Evolutionary conservation across 2,329 filamentous ascomycete species (phyloP), one percentile per base, ranked within the genome.

Genomic region (Fusarium gaditjirri): DNA sequence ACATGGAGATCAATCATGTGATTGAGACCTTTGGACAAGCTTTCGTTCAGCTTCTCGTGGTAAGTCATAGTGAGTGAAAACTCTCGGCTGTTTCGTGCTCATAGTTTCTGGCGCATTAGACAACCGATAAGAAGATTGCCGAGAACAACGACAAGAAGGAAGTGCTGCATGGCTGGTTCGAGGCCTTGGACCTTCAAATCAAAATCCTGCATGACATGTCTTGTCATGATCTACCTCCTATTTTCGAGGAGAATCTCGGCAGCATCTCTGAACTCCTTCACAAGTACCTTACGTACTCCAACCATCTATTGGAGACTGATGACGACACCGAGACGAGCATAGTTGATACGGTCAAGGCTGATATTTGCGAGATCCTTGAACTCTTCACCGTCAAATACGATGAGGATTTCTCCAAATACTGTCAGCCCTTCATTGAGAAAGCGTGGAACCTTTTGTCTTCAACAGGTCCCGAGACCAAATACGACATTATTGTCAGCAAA

Each of bases 181-280:
- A 93, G 72, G 94, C 94, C 6, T 87, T 99, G 71, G 95, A 95
- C 80, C 87, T 98, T 57, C 90, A 97, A 75, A 87, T 98, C 75
- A 97, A 97, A 85, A 91, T 99, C 53, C 91, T 98, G 80, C 96
- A 96, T 84, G 97, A 99, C 82, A 90, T 99, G 57, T 98, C 95
- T n/a, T 97, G 92, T 79, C 97, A 99, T 80, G 96, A 99, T 81
- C 88, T 99, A 76, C 94, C 96, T 21, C 95, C 95, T 5, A 91
- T 96, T 75, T 97, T 99, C 80, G 96, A 99, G 85, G 92, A 97
- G 73, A 93, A 97, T 78, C 87, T 99, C 25, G 83, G 86, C 52
- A 89, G 89, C 70, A 93, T 99, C 73, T 92, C 93, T 23, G 86
- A 87, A 27, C 86, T 98, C 19, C 87, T 98, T 21, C 92, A 97